These are phyloP conservation scores for Hypoxylon lienhwacheense DNA, from an alignment of 495 filamentous ascomycete species.

Conservation along the genomic window DNA sequence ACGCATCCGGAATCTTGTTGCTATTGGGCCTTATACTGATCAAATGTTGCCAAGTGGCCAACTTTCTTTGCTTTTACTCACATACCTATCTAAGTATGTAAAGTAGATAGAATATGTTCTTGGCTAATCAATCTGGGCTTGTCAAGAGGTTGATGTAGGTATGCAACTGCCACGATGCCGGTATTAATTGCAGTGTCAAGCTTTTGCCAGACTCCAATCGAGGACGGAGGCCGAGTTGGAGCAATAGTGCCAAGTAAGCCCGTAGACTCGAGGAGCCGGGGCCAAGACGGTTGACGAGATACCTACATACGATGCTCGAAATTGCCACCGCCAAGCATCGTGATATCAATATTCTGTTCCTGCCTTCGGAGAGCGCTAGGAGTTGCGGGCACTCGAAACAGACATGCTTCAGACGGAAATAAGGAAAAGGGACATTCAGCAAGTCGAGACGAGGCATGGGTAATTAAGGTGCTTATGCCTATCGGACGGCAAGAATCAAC, in stretches of 20 bases:
- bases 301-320: conserved; percentile 9
- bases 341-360: conserved; percentile 15
- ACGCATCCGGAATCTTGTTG: conserved; percentile 13
- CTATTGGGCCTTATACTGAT: conserved; percentile 14
- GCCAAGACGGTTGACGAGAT: conserved; percentile 23
- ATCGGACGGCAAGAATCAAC: conserved; percentile 28
- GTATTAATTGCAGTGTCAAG: conserved; percentile 35
- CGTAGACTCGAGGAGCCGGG: conserved; percentile 22
- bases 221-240: conserved; percentile 15
- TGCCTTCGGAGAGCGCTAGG: background rate
- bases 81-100: no score
- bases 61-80: no score
- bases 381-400: background rate
- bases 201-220: conserved; percentile 29
- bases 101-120: conserved; percentile 17
- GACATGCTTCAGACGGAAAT: no score
- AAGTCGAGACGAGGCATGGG: conserved; percentile 17
- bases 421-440: conserved; percentile 10
- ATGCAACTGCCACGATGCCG: conserved; percentile 34
- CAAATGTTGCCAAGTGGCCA: conserved; percentile 3
- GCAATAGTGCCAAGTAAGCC: conserved; percentile 31
- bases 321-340: conserved; percentile 32
- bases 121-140: conserved; percentile 30
- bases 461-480: conserved; percentile 16
- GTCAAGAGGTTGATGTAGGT: conserved; percentile 12